These are phyloP conservation scores for Tilletia walkeri DNA, from an alignment of 1,284 basidiomycete genomes.

Conservation along the genomic window DNA sequence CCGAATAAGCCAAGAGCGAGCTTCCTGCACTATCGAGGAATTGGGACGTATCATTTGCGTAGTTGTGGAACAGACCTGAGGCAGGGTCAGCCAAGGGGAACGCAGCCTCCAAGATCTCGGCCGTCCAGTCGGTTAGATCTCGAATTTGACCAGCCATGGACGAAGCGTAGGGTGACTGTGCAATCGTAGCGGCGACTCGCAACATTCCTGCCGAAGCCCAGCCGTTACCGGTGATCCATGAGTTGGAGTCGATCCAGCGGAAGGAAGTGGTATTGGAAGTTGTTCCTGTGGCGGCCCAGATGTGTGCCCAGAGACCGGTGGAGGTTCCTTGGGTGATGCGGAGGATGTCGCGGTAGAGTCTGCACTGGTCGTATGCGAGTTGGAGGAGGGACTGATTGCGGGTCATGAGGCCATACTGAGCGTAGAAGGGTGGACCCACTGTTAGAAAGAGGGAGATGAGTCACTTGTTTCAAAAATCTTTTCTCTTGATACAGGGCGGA, in stretches of 20 bases:
- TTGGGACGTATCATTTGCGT: conserved; percentile 36
- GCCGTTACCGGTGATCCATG: conserved; percentile 71
- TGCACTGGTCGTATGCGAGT: conserved; percentile 74
- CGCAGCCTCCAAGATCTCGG: conserved; percentile 72
- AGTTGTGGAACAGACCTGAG: conserved; percentile 47
- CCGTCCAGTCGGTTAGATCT: conserved; percentile 68
- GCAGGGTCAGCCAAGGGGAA: conserved; percentile 61
- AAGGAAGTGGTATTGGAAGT: not conserved
- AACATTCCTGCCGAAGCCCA: conserved; percentile 84
- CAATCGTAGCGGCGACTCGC: conserved; percentile 73
- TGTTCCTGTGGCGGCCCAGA: conserved; percentile 30
- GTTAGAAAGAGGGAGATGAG: conserved; percentile 16
- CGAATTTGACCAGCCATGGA: conserved; percentile 63
- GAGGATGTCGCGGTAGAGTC: conserved; percentile 67
- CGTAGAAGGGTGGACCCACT: conserved; percentile 85
- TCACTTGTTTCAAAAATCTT: not conserved
- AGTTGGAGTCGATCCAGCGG: conserved; percentile 58
- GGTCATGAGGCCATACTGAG: conserved; percentile 76
- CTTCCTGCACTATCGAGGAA: conserved; percentile 47
- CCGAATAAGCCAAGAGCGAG: conserved; percentile 41
- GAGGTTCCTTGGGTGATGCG: conserved; percentile 62
- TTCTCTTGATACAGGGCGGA: not conserved
- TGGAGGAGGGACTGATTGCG: conserved; percentile 68
- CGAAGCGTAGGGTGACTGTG: conserved; percentile 63
- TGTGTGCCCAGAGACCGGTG: conserved; percentile 49